Evolutionary conservation across 768 basidiomycete species (phyloP).

Genomic region (Termitomyces sp.): DNA sequence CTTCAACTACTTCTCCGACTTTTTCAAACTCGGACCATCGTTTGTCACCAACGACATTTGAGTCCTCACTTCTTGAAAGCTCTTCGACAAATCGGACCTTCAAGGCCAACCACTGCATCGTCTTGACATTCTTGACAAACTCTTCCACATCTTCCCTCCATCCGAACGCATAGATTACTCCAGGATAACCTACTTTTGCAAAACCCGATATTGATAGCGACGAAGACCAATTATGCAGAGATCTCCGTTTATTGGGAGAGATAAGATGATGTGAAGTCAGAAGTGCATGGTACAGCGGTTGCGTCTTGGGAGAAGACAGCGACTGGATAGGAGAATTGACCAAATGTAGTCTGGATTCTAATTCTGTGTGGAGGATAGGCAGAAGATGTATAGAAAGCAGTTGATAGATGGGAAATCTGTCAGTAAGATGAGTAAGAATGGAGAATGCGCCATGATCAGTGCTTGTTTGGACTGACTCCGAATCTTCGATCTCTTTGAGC

Average conservation of each 20-base stretch:
- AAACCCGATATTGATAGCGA: slow-evolving; percentile 56
- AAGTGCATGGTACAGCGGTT: slow-evolving; percentile 45
- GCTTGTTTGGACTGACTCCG: slow-evolving; percentile 21
- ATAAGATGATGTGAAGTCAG: slow-evolving; percentile 72
- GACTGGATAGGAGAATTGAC: neutral
- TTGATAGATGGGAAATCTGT: slow-evolving; percentile 59
- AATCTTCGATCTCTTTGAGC: slow-evolving; percentile 26
- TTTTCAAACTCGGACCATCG: slow-evolving; percentile 65
- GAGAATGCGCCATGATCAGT: neutral
- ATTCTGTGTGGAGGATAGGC: slow-evolving; percentile 44
- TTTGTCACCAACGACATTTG: slow-evolving; percentile 9
- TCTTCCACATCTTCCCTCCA: slow-evolving; percentile 45
- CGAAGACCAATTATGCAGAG: slow-evolving; percentile 50
- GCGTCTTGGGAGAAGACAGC: neutral
- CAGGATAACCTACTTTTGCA: slow-evolving; percentile 72
- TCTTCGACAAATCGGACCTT: slow-evolving; percentile 54
- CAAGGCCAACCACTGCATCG: slow-evolving; percentile 77
- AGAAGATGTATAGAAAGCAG: slow-evolving; percentile 53
- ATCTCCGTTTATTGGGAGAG: slow-evolving; percentile 57
- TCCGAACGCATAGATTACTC: slow-evolving; percentile 70
- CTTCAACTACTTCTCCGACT: slow-evolving; percentile 62
- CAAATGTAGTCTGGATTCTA: neutral
- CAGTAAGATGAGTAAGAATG: neutral
- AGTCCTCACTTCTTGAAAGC: slow-evolving; percentile 18
- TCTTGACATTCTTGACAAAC: slow-evolving; percentile 62